Evolutionary conservation across 1,284 basidiomycete species (phyloP), one percentile per base, ranked within the genome.

Genomic region (Afroboletus lepidellus): DNA sequence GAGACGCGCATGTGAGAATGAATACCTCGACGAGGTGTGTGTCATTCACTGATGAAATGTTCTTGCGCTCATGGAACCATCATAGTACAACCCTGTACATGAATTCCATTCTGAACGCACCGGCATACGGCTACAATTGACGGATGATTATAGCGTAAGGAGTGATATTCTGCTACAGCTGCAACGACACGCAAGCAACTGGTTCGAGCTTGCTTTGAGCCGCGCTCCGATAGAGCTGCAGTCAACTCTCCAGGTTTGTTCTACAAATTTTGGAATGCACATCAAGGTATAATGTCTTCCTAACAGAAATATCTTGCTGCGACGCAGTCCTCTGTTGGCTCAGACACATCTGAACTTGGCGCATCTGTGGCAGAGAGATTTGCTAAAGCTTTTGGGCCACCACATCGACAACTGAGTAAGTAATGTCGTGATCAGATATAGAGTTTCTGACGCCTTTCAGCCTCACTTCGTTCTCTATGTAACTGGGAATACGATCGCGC

Each of bases 151-250:
- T 66, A 76, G 79, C 55, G 83, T 88, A 33, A 84, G 97, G 46
- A 92, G 93, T 60, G 86, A 94, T 44, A 92, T 98, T 60, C 78
- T 95, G 3, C 76, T 78, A 20, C 82, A 87, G 55, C 70, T 98
- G 44, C 83, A 92, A 58, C 76, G 78, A 13, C 85, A 90, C 58
- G 84, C 92, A 8, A 83, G 83, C 54, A 77, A 69, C 27, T 98
- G 95, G 92, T 87, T 99, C 50, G 85, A 89, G 50, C 73, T 93
- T 33, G 92, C 92, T 3, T 76, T 98, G 46, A 84, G 84, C 11
- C 82, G 93, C 20, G 93, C 95, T 8, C 97, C 96, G 0, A 82
- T 95, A 62, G 95, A 98, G 71, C 74, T 98, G 50, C 92, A 96
- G 62, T 90, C 93, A 1, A 94, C 93, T 2, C 74, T 99, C 45